Conservation (phyloP, 129 eudicot species). For the Arctium lappa region DNA sequence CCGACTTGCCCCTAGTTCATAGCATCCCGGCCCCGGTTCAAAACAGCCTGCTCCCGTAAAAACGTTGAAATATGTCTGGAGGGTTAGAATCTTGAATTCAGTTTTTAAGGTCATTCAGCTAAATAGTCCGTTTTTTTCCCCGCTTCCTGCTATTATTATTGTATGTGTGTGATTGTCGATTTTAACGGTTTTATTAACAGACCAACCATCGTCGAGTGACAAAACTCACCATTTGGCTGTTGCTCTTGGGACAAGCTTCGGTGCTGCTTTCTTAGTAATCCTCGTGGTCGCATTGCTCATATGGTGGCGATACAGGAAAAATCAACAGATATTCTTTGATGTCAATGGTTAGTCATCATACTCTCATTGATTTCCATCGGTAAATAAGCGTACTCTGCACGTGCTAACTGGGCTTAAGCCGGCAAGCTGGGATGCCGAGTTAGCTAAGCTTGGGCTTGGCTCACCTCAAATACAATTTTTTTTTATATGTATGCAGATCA, state of each 20-base stretch:
- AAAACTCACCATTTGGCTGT: slow-evolving; percentile 61
- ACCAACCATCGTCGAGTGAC: slow-evolving; percentile 37
- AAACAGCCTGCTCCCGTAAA: background rate
- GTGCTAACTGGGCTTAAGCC: background rate
- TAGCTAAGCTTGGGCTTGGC: background rate
- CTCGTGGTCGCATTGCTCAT: slow-evolving; percentile 42
- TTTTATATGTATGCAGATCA: slow-evolving; percentile 50
- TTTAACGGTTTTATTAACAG: slow-evolving; percentile 31
- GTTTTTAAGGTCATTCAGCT: background rate
- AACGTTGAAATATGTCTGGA: background rate
- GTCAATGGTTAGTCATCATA: slow-evolving; percentile 61
- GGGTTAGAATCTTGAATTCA: background rate
- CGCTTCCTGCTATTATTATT: background rate
- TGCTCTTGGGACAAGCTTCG: slow-evolving; percentile 74
- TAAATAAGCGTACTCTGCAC: background rate
- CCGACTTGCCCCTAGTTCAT: no score
- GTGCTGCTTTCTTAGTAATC: slow-evolving; percentile 50
- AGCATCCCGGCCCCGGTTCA: no score
- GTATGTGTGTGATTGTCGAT: background rate
- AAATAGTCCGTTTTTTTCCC: background rate
- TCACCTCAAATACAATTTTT: background rate
- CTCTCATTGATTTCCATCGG: background rate
- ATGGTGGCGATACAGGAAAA: slow-evolving; percentile 88
- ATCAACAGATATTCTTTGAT: slow-evolving; percentile 90
- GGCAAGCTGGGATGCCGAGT: background rate